A percentile compares a stretch with the other conserved stretches of the same genome.
These are phyloP conservation scores for Phytophthora cactorum DNA, from an alignment of 352 stramenopile species.

Conservation along the genomic window DNA sequence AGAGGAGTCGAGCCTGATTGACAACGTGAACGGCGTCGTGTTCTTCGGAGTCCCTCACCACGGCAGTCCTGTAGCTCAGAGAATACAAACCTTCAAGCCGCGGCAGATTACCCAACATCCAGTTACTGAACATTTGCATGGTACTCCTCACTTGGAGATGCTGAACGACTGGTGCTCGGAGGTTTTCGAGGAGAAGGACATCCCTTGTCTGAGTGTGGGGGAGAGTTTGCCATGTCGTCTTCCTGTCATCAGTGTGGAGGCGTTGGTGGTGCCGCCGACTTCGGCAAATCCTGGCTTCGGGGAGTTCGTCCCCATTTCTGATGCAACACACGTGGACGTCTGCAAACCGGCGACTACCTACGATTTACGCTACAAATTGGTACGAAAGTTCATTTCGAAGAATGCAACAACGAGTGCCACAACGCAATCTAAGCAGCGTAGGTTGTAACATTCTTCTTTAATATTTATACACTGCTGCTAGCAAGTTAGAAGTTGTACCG, in stretches of 20 bases:
- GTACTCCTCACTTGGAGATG: slow-evolving; percentile 76
- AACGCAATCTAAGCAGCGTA: slow-evolving; percentile 19
- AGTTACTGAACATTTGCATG: slow-evolving; percentile 77
- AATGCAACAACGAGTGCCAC: slow-evolving; percentile 10
- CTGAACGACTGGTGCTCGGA: slow-evolving; percentile 79
- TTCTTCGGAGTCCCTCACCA: slow-evolving; percentile 86
- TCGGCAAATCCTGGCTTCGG: slow-evolving; percentile 82
- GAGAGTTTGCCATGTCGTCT: slow-evolving; percentile 70
- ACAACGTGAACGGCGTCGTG: slow-evolving; percentile 73
- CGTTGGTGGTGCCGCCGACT: slow-evolving; percentile 68
- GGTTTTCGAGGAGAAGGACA: slow-evolving; percentile 58
- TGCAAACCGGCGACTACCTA: slow-evolving; percentile 72
- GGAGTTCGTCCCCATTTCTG: slow-evolving; percentile 61
- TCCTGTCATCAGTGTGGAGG: slow-evolving; percentile 72
- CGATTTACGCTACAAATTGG: slow-evolving; percentile 67
- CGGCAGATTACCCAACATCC: slow-evolving; percentile 61
- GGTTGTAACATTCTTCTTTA: slow-evolving; percentile 7
- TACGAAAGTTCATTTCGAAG: slow-evolving; percentile 67
- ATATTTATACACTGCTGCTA: slow-evolving; percentile 18
- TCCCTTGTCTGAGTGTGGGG: slow-evolving; percentile 69
- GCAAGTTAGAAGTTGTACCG: slow-evolving; percentile 41
- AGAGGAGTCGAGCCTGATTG: slow-evolving; percentile 39
- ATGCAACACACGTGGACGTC: slow-evolving; percentile 77
- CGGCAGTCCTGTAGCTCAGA: slow-evolving; percentile 76
- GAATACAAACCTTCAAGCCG: slow-evolving; percentile 64